A percentile compares a stretch with the other conserved stretches of the same genome.
phyloP scores from a whole-genome alignment of 73 alveolate species.

The Paramecium sonneborni region DNA sequence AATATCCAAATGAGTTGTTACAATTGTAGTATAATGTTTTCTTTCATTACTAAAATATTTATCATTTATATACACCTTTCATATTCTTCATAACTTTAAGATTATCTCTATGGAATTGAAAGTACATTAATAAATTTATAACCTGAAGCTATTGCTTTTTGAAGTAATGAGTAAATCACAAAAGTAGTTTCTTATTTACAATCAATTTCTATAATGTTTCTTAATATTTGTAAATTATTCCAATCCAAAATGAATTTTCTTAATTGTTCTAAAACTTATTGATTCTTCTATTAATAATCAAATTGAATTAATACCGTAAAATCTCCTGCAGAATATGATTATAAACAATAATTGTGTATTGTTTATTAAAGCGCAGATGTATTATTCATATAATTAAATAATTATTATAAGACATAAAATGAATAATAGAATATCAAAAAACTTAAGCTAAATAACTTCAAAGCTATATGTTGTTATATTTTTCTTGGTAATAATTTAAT shows the following conservation, averaged over 20 bases:
- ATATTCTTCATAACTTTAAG: not conserved
- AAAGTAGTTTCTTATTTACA: not conserved
- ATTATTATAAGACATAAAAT: not conserved
- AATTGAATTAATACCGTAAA: not conserved
- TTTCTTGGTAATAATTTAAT: no score
- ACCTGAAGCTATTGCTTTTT: not conserved
- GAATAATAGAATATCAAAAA: not conserved
- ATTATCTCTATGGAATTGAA: not conserved
- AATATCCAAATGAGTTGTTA: not conserved
- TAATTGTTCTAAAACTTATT: not conserved
- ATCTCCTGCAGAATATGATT: not conserved
- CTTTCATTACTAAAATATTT: not conserved
- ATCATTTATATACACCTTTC: not conserved
- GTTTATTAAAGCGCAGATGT: not conserved
- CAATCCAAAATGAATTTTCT: conserved; percentile 36
- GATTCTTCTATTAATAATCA: not conserved
- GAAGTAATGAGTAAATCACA: conserved; percentile 5
- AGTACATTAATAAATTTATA: not conserved
- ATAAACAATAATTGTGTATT: not conserved
- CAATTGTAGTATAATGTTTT: not conserved
- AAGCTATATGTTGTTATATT: not conserved
- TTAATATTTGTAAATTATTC: not conserved
- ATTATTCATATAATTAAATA: not conserved
- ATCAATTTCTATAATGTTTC: not conserved
- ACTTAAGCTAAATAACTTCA: not conserved